Evolutionary conservation across 2,329 filamentous ascomycete species (phyloP).

Genomic region (Trichoderma sp.): DNA sequence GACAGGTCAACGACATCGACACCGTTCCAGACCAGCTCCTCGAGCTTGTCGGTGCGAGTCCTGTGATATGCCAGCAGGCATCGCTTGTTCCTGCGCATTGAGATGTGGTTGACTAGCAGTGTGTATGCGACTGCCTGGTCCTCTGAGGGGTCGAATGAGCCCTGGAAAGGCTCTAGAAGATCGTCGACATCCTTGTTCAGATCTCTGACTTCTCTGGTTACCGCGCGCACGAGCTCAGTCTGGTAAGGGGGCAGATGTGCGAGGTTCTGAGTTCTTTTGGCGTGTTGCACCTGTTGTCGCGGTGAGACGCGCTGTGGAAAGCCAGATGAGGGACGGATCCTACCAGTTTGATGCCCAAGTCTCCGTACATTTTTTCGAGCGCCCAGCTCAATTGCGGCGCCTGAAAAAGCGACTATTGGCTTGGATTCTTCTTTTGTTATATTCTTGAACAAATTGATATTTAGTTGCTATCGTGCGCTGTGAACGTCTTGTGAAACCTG

Average conservation of each 20-base stretch:
- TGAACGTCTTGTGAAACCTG: background rate
- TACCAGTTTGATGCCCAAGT: constrained; percentile 83
- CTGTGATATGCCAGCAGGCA: constrained; percentile 94
- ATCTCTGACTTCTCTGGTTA: constrained; percentile 90
- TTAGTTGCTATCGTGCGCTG: background rate
- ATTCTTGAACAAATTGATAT: background rate
- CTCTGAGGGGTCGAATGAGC: constrained; percentile 79
- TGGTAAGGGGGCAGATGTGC: constrained; percentile 87
- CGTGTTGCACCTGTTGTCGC: constrained; percentile 76
- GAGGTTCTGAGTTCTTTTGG: constrained; percentile 89
- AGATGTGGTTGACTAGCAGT: constrained; percentile 88
- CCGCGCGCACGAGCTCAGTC: constrained; percentile 82
- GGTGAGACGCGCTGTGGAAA: constrained; percentile 19
- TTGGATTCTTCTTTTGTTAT: background rate
- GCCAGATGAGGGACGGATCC: background rate
- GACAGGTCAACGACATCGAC: constrained; percentile 76
- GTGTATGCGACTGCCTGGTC: constrained; percentile 85
- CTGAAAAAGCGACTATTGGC: background rate
- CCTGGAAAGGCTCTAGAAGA: constrained; percentile 79
- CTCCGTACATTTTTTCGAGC: constrained; percentile 72
- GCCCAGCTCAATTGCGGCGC: background rate
- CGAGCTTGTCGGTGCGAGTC: constrained; percentile 85
- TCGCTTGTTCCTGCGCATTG: constrained; percentile 94
- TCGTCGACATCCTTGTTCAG: constrained; percentile 82
- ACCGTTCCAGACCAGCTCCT: constrained; percentile 91